Evolutionary conservation across 495 filamentous ascomycete genomes (phyloP).

Genomic region (Penicillium lividum): DNA sequence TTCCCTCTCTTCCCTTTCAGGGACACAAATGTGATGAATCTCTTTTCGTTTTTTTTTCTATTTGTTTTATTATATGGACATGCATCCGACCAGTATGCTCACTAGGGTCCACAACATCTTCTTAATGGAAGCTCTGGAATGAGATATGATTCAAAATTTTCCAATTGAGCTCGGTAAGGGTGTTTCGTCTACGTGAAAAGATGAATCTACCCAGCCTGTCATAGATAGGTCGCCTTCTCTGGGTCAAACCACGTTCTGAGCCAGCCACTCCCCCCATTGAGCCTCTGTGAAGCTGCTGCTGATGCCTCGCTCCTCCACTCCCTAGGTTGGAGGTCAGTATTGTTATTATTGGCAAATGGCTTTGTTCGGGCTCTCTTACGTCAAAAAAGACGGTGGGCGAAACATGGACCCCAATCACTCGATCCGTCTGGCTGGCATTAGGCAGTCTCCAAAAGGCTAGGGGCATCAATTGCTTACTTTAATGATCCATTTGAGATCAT

Average conservation of each 20-base stretch:
- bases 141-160: constrained; percentile 36
- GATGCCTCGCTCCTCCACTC: constrained; percentile 75
- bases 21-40: constrained; percentile 4
- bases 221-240: neutral
- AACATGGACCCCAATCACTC: constrained; percentile 80
- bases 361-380: constrained; percentile 32
- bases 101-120: constrained; percentile 31
- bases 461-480: constrained; percentile 52
- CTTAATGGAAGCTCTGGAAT: constrained; percentile 34
- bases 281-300: constrained; percentile 72
- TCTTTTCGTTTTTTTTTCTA: constrained; percentile 6
- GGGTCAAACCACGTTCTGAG: constrained; percentile 66
- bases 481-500: constrained; percentile 81
- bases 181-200: constrained; percentile 10
- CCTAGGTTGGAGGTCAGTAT: constrained; percentile 45
- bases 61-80: constrained; percentile 24
- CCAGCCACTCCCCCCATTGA: constrained; percentile 86
- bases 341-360: neutral
- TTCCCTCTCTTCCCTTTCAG: constrained; percentile 2
- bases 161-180: constrained; percentile 1
- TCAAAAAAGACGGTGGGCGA: constrained; percentile 88
- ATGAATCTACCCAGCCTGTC: constrained; percentile 8
- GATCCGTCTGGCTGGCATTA: constrained; percentile 50
- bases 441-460: constrained; percentile 3
- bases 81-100: constrained; percentile 23